Percentiles rank a stretch among this genome's conserved stretches.
Conservation (phyloP, 148 eudicot genomes). For the Chenopodium album region DNA sequence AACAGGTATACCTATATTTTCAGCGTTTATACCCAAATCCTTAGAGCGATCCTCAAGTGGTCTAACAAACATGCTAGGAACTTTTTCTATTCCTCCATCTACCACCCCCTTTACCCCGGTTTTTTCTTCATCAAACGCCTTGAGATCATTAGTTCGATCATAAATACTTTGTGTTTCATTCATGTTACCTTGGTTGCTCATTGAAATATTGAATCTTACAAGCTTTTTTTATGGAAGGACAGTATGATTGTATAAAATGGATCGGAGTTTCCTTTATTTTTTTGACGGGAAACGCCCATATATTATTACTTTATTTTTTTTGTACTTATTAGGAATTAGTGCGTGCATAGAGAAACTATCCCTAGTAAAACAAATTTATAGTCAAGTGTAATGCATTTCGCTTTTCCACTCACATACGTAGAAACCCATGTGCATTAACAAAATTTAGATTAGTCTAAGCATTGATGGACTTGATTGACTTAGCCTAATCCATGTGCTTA, state of each 20-base stretch:
- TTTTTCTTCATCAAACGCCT: constrained; percentile 39
- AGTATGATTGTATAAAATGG: not conserved
- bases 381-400: too few species aligned
- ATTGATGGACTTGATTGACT: too few species aligned
- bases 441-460: too few species aligned
- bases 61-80: constrained; percentile 39
- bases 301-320: too few species aligned
- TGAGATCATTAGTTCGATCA: constrained; percentile 29
- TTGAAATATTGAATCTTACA: not conserved
- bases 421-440: too few species aligned
- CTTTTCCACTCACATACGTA: too few species aligned
- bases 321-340: too few species aligned
- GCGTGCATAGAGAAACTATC: too few species aligned
- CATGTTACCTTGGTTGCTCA: not conserved
- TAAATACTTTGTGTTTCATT: not conserved
- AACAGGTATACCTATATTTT: constrained; percentile 24
- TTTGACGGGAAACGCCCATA: too few species aligned
- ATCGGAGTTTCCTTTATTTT: too few species aligned
- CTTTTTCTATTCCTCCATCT: constrained; percentile 22
- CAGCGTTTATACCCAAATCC: not conserved
- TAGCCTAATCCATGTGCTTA: too few species aligned
- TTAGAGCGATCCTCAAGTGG: constrained; percentile 29
- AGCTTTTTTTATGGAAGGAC: not conserved
- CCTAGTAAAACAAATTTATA: too few species aligned
- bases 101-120: constrained; percentile 46